Conservation (phyloP, 169 alveolate species). For the Ophryocystis elektroscirrha region DNA sequence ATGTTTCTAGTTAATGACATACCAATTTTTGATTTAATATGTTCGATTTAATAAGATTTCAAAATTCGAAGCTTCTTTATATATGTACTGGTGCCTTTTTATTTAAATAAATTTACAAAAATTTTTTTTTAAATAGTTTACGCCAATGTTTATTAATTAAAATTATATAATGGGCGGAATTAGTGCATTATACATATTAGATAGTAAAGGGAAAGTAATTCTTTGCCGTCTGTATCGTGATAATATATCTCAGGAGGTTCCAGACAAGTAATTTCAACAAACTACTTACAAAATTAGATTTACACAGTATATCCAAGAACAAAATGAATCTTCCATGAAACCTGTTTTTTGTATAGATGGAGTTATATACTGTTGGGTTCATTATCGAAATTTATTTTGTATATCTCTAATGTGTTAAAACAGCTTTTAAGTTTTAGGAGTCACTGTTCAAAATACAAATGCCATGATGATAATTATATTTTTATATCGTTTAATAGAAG, state of each 20-base stretch:
- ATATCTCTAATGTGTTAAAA: constrained; percentile 38
- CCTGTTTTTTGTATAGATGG: constrained; percentile 83
- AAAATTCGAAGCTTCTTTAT: too few relatives aligned
- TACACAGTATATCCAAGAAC: constrained; percentile 72
- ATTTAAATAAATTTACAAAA: too few relatives aligned
- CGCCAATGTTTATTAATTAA: too few relatives aligned
- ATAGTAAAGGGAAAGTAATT: constrained; percentile 63
- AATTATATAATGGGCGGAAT: constrained; percentile 70
- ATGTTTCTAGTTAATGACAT: too few relatives aligned
- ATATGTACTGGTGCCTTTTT: too few relatives aligned
- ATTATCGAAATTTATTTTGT: constrained; percentile 68
- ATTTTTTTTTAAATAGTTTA: too few relatives aligned
- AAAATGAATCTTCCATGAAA: constrained; percentile 65
- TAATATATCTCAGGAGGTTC: constrained; percentile 34
- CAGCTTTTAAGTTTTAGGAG: constrained; percentile 29
- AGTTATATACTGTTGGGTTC: constrained; percentile 80
- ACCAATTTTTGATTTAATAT: too few relatives aligned
- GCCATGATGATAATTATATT: constrained; percentile 41
- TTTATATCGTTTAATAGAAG: constrained; percentile 22
- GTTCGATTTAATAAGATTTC: too few relatives aligned
- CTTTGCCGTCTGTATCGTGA: constrained; percentile 62
- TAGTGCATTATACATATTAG: constrained; percentile 67
- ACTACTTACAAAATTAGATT: too few relatives aligned
- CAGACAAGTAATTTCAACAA: too few relatives aligned
- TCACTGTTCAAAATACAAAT: constrained; percentile 42